phyloP scores from a whole-genome alignment of 768 basidiomycete species.

The Pisolithus marmoratus region DNA sequence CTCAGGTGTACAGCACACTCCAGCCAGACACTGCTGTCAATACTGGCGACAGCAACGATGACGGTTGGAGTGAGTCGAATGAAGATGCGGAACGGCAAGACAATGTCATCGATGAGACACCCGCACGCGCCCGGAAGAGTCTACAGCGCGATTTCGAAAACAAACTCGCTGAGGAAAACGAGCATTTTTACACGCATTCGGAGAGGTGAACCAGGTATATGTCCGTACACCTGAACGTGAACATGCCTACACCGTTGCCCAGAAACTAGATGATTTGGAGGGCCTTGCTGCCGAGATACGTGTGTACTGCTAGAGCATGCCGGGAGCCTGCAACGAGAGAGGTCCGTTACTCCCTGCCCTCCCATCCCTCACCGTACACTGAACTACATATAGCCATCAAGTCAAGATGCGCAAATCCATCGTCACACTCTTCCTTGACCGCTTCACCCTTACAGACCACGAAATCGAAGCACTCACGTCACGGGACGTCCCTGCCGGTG shows the following conservation, averaged over 20 bases:
- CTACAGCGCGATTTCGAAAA: conserved; percentile 81
- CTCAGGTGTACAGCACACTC: conserved; percentile 59
- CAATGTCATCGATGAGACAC: conserved; percentile 52
- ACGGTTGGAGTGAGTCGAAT: conserved; percentile 21
- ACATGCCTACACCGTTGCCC: not conserved
- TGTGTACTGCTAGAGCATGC: conserved; percentile 78
- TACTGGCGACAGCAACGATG: conserved; percentile 31
- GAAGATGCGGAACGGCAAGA: conserved; percentile 9
- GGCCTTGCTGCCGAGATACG: conserved; percentile 78
- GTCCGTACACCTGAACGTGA: not conserved
- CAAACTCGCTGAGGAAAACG: conserved; percentile 76
- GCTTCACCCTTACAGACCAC: conserved; percentile 75
- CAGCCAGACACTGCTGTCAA: conserved; percentile 11
- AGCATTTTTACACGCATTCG: conserved; percentile 79
- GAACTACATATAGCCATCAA: conserved; percentile 42
- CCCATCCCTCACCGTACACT: too few species aligned
- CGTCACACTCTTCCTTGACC: conserved; percentile 70
- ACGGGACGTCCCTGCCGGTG: conserved; percentile 69
- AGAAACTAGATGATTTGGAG: conserved; percentile 86
- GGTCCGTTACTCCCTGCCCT: conserved; percentile 37
- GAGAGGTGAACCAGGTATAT: conserved; percentile 86
- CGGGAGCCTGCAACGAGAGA: conserved; percentile 64
- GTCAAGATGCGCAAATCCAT: conserved; percentile 70
- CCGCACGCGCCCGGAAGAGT: conserved; percentile 69
- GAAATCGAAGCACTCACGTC: conserved; percentile 75